Base-by-base conservation (phyloP, 257 asterid genomes). In the Leptodermis oblonga region DNA sequence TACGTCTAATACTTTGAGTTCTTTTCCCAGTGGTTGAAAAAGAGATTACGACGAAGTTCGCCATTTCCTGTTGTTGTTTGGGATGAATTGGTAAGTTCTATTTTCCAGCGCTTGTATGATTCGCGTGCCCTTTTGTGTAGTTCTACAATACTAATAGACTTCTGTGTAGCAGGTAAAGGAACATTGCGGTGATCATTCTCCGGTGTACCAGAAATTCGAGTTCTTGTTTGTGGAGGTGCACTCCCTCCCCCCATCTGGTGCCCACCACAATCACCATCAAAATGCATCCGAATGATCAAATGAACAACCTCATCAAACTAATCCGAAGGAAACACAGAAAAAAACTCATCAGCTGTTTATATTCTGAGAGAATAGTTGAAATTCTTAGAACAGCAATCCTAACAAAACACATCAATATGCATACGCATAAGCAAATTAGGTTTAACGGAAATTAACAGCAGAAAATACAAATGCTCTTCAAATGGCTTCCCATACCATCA, bases 21-120 rank as follows among this genome's bases (percentile, higher is more conserved):
- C 23, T 48, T 31, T 20, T 18, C 20, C 42, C 62, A 36, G 71
- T 55, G 34, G n/a, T n/a, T 51, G 71, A 67, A 67, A 56, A 48
- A 49, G 65, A 49, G 48, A 31, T 9, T 54, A 51, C 12, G 36
- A n/a, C 46, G 71, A 31, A 33, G 34, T 49, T 30, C 42, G 33
- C 31, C 0, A n/a, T 36, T 18, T 49, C 49, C 54, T 5, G 53
- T 13, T 23, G 13, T 64, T 4, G 14, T 15, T 64, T 18, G 28
- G 11, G 25, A 41, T 25, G 36, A 41, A 12, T 6, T 4, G 68
- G 53, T 63, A 63, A 41, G 1, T 23, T 39, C 20, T 41, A 1
- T 25, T 13, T 13, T 3, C n/a, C n/a, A n/a, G n/a, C n/a, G n/a
- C 3, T 2, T 34, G 39, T 34, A 34, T 51, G 55, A 6, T 4